A percentile compares a stretch with the other conserved stretches of the same genome.
These are phyloP conservation scores for Hypoxylon sp. DNA, from an alignment of 2,329 filamentous ascomycete species.

Conservation along the genomic window DNA sequence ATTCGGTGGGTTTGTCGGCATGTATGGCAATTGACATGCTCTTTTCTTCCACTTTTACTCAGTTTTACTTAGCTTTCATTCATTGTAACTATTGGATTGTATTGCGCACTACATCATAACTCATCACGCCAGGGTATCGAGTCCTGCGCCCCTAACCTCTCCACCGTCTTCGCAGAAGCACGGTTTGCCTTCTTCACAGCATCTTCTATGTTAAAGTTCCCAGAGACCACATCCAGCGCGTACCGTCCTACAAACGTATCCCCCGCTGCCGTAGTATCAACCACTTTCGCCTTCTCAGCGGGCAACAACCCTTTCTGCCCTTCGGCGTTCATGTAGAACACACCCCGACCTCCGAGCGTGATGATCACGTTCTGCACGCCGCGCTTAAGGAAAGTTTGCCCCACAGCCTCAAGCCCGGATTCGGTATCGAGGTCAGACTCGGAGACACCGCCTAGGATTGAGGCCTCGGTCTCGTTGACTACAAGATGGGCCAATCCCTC, in stretches of 20 bases:
- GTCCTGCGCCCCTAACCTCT: conserved; percentile 74
- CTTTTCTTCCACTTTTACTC: conserved; percentile 5
- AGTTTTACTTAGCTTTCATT: background rate
- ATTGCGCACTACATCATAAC: conserved; percentile 45
- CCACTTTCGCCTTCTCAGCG: conserved; percentile 80
- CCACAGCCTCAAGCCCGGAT: conserved; percentile 64
- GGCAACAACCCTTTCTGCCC: conserved; percentile 65
- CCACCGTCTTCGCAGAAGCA: conserved; percentile 76
- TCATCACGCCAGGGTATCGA: conserved; percentile 76
- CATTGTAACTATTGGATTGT: background rate
- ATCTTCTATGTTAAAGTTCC: conserved; percentile 67
- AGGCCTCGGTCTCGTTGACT: conserved; percentile 91
- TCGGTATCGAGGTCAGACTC: conserved; percentile 65
- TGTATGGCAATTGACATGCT: conserved; percentile 16
- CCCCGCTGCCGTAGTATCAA: conserved; percentile 94
- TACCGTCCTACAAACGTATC: conserved; percentile 96
- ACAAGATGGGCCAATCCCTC: conserved; percentile 81
- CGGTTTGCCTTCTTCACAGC: conserved; percentile 73
- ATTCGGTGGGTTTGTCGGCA: conserved; percentile 15
- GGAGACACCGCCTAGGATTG: conserved; percentile 73
- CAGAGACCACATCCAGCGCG: conserved; percentile 77
- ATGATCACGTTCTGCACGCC: conserved; percentile 85
- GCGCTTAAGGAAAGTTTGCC: conserved; percentile 72
- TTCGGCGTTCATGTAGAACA: conserved; percentile 71
- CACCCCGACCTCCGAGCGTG: conserved; percentile 86